phyloP scores from a whole-genome alignment of 1,284 basidiomycete species.

The Cryptococcus sp. region DNA sequence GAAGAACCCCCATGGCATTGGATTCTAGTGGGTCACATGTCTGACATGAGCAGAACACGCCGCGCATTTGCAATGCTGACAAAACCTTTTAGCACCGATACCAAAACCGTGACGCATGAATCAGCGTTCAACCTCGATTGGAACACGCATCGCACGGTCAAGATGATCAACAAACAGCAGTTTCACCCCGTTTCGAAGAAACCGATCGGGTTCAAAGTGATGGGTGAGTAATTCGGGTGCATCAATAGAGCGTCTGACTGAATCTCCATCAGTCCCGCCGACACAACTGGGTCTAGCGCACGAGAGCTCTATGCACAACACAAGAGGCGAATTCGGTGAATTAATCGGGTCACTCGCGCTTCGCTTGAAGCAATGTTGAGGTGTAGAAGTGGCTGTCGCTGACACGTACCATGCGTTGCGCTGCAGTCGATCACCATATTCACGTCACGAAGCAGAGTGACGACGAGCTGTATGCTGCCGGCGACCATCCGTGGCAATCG shows the following conservation, averaged over 20 bases:
- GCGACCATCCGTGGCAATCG: constrained; percentile 48
- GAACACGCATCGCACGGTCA: constrained; percentile 21
- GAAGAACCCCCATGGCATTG: constrained; percentile 26
- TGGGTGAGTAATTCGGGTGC: no score
- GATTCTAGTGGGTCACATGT: constrained; percentile 47
- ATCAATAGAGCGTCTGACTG: no score
- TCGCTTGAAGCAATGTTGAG: no score
- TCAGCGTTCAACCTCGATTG: not conserved
- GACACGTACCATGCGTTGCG: constrained; percentile 37
- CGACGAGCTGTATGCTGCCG: constrained; percentile 49
- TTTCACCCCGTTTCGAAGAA: constrained; percentile 48
- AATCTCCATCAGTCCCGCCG: constrained; percentile 37
- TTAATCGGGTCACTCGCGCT: not conserved
- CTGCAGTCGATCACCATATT: constrained; percentile 47
- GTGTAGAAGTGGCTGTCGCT: not conserved
- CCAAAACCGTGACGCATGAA: constrained; percentile 44
- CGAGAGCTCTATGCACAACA: constrained; percentile 47
- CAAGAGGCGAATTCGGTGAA: constrained; percentile 26
- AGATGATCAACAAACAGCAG: constrained; percentile 39
- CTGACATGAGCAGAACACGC: constrained; percentile 49
- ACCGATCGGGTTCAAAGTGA: constrained; percentile 52
- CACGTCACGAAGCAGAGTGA: constrained; percentile 53
- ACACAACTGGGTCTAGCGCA: constrained; percentile 53
- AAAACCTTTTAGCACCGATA: constrained; percentile 45
- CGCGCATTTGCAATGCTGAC: constrained; percentile 38